Base-by-base conservation (phyloP, 1,284 basidiomycete genomes). In the Albatrellus sp. region DNA sequence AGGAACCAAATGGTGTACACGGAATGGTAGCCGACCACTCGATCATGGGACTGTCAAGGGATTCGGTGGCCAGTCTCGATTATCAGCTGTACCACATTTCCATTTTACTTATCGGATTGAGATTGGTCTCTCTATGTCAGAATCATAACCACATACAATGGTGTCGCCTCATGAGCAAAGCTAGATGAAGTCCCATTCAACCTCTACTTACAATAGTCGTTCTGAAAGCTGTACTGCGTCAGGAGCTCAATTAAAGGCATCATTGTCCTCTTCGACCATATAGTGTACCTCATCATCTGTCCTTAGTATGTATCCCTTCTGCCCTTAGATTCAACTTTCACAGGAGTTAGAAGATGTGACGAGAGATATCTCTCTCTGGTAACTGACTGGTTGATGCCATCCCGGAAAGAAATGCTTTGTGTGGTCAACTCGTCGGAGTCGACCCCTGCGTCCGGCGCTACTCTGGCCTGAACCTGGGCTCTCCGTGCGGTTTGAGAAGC, bases 351-450 rank as follows among this genome's bases (percentile, higher is more conserved):
- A 17, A 17, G 5, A 35, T 9, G 12, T 17, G 14, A 10, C 19
- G 35, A 37, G 13, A 37, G 13, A 24, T 3, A 24, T 4, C 7
- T 4, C 7, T 3, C 24, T 7, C 24, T 24, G 3, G 24, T 24
- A 24, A 10, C 29, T 10, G 10, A 9, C 20, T 10, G 72, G 72
- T 77, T 17, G 78, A 80, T 20, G 90, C 90, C 2, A 75, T 92
- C 33, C 81, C 89, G 0, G 86, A 89, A 11, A 90, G 90, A 1
- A 84, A 81, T 56, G 72, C 82, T 0, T n/a, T 75, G 73, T 3
- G 66, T 84, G 1, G 46, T 91, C 53, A 93, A 93, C 63, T 84
- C 85, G 0, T 88, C 90, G 0, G 92, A 96, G 59, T 66, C 80
- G n/a, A 68, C 80, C 0, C 75, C 81, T 0, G 71, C 79, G 7